Base-by-base conservation (phyloP, 768 basidiomycete species). In the Lactarius evosmus region DNA sequence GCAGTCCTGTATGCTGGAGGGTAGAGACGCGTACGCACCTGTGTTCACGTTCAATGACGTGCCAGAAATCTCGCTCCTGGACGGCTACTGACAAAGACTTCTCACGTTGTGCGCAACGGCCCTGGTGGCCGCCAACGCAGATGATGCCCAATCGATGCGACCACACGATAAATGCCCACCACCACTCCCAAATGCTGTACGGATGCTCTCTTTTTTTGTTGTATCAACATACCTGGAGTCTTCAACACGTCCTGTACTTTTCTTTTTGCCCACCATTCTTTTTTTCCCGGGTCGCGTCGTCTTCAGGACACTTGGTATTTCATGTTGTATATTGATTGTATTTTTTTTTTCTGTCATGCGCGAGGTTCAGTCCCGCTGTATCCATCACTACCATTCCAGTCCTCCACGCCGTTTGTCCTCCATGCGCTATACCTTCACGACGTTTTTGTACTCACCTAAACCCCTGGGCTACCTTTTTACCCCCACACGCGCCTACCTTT, bases 281-380 rank as follows among this genome's bases (percentile, higher is more conserved):
- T 38, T 60, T 52, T 46, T 30, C 32, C 56, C 56, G 56, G 60
- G 56, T 58, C 65, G 57, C 57, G 56, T 61, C 49, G 9, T 36
- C 52, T 66, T 58, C 52, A 61, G 56, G 63, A 55, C 60, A 54
- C 59, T 61, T 61, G 65, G 19, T 59, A n/a, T 53, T 67, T 62
- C 38, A 46, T 56, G 27, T 56, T 65, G 58, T 67, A 64, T 68
- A 66, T 68, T 62, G 65, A 29, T 60, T 68, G 41, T 61, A 58
- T 66, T 62, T 38, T 66, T 60, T 56, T 25, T 57, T 25, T 30
- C n/a, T 62, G 67, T 66, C 65, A 51, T 62, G 56, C 65, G 57
- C 60, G 60, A 51, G 63, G 67, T 60, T 59, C 58, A 25, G 53
- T 25, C 65, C 66, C 60, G 55, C 56, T 67, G 67, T 68, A 68